These are phyloP conservation scores for Talaromyces trachyspermus DNA, from an alignment of 495 filamentous ascomycete species.

Conservation along the genomic window DNA sequence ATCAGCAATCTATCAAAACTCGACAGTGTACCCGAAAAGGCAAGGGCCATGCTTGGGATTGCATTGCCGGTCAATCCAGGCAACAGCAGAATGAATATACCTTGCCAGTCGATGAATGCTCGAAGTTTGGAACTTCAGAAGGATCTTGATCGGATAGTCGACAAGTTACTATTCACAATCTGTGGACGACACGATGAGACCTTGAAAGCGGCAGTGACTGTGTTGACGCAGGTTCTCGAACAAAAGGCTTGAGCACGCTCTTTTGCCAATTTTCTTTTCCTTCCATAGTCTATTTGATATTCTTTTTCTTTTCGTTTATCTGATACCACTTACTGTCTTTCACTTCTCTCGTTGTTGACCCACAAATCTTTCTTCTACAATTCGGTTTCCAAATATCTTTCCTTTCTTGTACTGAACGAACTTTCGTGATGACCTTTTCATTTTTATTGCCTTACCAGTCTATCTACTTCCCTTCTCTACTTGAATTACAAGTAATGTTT, in stretches of 20 bases:
- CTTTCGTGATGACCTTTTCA: not conserved
- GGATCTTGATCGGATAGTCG: slow-evolving; percentile 33
- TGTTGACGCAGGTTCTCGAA: slow-evolving; percentile 34
- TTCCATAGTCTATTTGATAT: not conserved
- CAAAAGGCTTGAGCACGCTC: slow-evolving; percentile 4
- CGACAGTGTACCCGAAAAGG: slow-evolving; percentile 32
- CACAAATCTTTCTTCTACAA: not conserved
- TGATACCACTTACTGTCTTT: not conserved
- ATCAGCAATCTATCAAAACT: slow-evolving; percentile 18
- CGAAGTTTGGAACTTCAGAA: slow-evolving; percentile 26
- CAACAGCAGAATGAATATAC: slow-evolving; percentile 14
- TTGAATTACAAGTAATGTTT: not conserved
- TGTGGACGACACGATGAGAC: slow-evolving; percentile 29
- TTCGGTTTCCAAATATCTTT: not conserved
- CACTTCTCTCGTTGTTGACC: not conserved
- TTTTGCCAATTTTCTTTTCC: not conserved
- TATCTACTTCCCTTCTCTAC: not conserved
- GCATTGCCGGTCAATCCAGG: slow-evolving; percentile 17
- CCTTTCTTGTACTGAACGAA: slow-evolving; percentile 3
- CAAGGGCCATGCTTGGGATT: slow-evolving; percentile 28
- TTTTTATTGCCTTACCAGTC: not conserved
- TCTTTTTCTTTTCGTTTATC: not conserved
- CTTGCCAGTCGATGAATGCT: slow-evolving; percentile 25
- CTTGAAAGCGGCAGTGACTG: slow-evolving; percentile 34
- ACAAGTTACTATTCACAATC: slow-evolving; percentile 34